phyloP scores from a whole-genome alignment of 306 rosid genomes.

The Quercus agrifolia region DNA sequence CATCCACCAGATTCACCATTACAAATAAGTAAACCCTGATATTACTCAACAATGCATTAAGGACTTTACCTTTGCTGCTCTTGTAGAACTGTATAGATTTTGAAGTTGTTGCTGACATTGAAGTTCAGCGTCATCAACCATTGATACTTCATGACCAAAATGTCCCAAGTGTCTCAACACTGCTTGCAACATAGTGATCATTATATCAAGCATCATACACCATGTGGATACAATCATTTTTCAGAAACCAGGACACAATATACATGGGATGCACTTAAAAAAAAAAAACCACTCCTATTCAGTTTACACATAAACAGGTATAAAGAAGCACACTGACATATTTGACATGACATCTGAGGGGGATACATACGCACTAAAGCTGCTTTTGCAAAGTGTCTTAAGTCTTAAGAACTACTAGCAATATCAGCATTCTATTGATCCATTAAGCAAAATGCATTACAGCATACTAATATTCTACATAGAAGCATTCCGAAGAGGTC shows the following conservation, averaged over 20 bases:
- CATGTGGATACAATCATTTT: neutral
- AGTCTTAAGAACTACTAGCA: no score
- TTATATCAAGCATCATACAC: constrained; percentile 1
- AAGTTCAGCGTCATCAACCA: constrained; percentile 71
- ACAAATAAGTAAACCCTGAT: neutral
- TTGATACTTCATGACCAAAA: constrained; percentile 56
- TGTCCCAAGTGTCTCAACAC: constrained; percentile 77
- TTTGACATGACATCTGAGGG: neutral
- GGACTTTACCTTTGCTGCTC: constrained; percentile 65
- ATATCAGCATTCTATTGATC: no score
- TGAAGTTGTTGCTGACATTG: constrained; percentile 73
- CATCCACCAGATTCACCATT: neutral
- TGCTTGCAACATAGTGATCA: constrained; percentile 51
- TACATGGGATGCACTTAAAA: neutral
- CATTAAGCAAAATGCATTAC: no score
- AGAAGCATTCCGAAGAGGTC: no score
- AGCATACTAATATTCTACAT: no score
- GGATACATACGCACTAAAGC: no score
- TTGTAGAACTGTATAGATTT: constrained; percentile 70
- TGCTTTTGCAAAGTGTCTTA: no score
- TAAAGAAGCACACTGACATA: neutral
- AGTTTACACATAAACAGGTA: no score
- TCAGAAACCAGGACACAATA: neutral
- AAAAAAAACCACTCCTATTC: neutral
- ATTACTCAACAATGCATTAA: neutral